Conservation (phyloP, 257 asterid species). For the Linaria vulgaris region DNA sequence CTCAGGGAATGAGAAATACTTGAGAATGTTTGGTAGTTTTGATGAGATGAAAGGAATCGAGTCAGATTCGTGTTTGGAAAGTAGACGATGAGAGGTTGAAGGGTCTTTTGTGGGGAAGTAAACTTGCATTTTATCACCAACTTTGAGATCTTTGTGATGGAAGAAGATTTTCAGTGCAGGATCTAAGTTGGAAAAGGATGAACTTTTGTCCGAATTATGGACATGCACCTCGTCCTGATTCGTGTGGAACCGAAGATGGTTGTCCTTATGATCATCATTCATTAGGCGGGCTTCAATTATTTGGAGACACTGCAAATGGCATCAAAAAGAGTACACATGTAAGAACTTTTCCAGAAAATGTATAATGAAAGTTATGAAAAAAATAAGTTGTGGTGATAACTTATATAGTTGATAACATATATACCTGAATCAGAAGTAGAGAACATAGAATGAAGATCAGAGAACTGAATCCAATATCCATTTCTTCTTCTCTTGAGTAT, state of each 20-base stretch:
- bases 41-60: slow-evolving; percentile 66
- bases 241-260: slow-evolving; percentile 28
- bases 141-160: slow-evolving; percentile 38
- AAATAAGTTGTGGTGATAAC: neutral
- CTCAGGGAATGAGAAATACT: slow-evolving; percentile 43
- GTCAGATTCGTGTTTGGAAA: slow-evolving; percentile 58
- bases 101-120: slow-evolving; percentile 56
- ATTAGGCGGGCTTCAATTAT: slow-evolving; percentile 27
- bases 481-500: too few relatives aligned
- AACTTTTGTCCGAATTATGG: slow-evolving; percentile 7
- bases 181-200: slow-evolving; percentile 33
- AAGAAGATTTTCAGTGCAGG: slow-evolving; percentile 66
- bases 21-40: slow-evolving; percentile 42
- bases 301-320: slow-evolving; percentile 35
- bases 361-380: neutral
- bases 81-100: slow-evolving; percentile 57
- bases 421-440: slow-evolving; percentile 41
- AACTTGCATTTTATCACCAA: slow-evolving; percentile 47
- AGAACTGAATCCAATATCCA: slow-evolving; percentile 27
- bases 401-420: neutral
- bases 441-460: slow-evolving; percentile 29
- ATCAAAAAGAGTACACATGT: neutral
- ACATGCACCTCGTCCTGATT: slow-evolving; percentile 14
- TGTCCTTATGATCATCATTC: slow-evolving; percentile 1
- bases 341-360: neutral